Percentiles rank a stretch among this genome's conserved stretches.
phyloP scores from a whole-genome alignment of 805 yeast genomes.

The Lachancea fermentati region DNA sequence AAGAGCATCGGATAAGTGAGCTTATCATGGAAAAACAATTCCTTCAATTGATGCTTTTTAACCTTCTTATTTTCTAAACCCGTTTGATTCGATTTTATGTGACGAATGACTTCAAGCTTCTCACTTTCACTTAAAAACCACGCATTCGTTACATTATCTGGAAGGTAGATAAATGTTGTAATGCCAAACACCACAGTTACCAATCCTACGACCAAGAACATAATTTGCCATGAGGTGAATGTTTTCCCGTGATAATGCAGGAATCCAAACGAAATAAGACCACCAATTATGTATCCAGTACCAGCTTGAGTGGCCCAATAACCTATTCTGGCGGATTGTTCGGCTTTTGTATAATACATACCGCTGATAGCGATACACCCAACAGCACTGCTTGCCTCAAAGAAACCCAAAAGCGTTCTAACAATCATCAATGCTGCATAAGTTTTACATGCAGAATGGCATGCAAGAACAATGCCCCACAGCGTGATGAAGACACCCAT shows the following conservation, averaged over 20 bases:
- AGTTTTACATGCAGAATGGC: constrained; percentile 47
- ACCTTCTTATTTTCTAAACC: constrained; percentile 47
- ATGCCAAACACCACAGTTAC: constrained; percentile 48
- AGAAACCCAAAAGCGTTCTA: constrained; percentile 47
- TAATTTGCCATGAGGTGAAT: constrained; percentile 55
- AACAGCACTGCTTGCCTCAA: constrained; percentile 52
- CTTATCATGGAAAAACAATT: constrained; percentile 41
- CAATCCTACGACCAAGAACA: constrained; percentile 51
- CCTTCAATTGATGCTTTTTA: constrained; percentile 41
- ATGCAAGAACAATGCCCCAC: constrained; percentile 51
- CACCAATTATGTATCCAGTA: constrained; percentile 41
- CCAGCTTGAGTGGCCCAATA: constrained; percentile 58
- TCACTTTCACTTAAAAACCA: constrained; percentile 38
- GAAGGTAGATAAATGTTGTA: constrained; percentile 39
- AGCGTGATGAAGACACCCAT: constrained; percentile 41
- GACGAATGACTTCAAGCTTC: constrained; percentile 42
- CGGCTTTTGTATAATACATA: constrained; percentile 54
- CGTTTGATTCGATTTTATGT: constrained; percentile 44
- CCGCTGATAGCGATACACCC: constrained; percentile 53
- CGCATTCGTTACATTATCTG: constrained; percentile 42
- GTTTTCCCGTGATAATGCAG: constrained; percentile 41
- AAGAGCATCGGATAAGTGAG: constrained; percentile 47
- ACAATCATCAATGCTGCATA: constrained; percentile 53
- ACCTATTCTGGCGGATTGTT: constrained; percentile 49
- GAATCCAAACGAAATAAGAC: constrained; percentile 45